Evolutionary conservation across 208 protist species (phyloP), one percentile per base, ranked within the genome.

Genomic region (Trypanosomatidae sp.): DNA sequence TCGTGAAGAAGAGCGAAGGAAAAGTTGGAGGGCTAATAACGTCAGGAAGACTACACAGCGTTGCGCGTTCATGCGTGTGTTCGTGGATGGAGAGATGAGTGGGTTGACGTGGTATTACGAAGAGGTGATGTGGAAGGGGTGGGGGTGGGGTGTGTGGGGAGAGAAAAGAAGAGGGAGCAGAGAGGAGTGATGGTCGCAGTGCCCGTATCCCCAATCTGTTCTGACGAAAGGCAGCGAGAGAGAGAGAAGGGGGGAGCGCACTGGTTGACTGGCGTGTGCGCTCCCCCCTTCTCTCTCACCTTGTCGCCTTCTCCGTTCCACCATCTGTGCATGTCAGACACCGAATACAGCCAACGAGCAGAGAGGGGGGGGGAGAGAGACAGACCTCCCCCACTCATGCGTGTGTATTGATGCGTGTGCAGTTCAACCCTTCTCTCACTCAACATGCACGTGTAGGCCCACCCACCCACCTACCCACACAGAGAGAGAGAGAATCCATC

Each of bases 121-220:
- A 39, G 36, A 39, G 36, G 36, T 39, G 36, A 39, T 39, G 36
- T 12, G 55, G 25, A 33, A 22, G 33, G 17, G 56, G 5, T 10
- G 30, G 25, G 6, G 33, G 30, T 13, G 17, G 1, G n/a, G 0
- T 4, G 58, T 22, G 28, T 5, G 33, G 17, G 17, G 58, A 36
- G 33, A 19, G 3, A 13, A 19, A 17, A 22, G 30, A 19, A 19
- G n/a, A 65, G 33, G 17, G 9, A 46, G 70, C 10, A 52, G 13
- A 60, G 47, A 74, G 56, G 17, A 55, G n/a, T 71, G 28, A 30
- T 59, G 70, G 5, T 19, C 69, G 25, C 41, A 30, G 33, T 17
- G 1, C 15, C 28, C 17, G 15, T 43, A 30, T 17, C 56, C 15
- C 56, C 33, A 19, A 36, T 41, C 12, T 41, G 30, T 36, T 41